Conservation (phyloP, 2,329 filamentous ascomycete genomes). For the Diaporthe longicolla region DNA sequence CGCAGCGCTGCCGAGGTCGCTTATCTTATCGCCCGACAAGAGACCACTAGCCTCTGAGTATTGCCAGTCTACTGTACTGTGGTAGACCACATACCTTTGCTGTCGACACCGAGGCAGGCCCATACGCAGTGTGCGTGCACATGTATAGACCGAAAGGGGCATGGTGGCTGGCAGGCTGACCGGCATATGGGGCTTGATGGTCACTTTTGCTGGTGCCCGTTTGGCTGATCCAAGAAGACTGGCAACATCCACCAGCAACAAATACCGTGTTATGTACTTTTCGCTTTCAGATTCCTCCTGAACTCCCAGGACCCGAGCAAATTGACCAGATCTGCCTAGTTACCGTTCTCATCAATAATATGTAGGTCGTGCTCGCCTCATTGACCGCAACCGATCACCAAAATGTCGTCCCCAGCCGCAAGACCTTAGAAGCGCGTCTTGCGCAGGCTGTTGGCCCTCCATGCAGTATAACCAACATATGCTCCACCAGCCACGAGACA, state of each 20-base stretch:
- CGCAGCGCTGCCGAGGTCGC: slow-evolving; percentile 27
- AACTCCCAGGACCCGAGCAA: slow-evolving; percentile 40
- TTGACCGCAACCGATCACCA: not conserved
- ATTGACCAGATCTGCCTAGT: slow-evolving; percentile 12
- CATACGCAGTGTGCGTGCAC: slow-evolving; percentile 6
- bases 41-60: not conserved
- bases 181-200: not conserved
- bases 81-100: not conserved
- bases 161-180: not conserved
- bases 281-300: slow-evolving; percentile 31
- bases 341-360: slow-evolving; percentile 19
- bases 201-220: not conserved
- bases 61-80: not conserved
- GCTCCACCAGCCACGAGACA: slow-evolving; percentile 77
- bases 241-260: not conserved
- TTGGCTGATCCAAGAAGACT: not conserved
- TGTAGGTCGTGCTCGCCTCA: not conserved
- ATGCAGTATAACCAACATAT: slow-evolving; percentile 90
- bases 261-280: slow-evolving; percentile 36
- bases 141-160: not conserved
- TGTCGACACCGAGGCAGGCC: not conserved
- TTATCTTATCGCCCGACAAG: slow-evolving; percentile 34
- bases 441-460: slow-evolving; percentile 76
- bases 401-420: not conserved
- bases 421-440: slow-evolving; percentile 67